Base-by-base conservation (phyloP, 352 stramenopile genomes). In the Pythium brachiatum region DNA sequence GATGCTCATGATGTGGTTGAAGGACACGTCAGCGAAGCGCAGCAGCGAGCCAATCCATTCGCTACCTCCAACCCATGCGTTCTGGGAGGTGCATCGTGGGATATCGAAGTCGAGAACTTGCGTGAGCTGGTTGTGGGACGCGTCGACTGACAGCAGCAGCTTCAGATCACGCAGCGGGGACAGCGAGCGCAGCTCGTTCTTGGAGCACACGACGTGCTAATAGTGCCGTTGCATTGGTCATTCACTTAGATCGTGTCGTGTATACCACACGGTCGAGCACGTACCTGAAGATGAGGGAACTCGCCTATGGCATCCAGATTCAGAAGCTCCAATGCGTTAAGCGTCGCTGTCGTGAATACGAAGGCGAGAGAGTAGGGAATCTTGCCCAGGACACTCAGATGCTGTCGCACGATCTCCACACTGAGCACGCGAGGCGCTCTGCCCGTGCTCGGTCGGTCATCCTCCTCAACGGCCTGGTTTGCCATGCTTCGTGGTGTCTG, bases 21-120 rank as follows among this genome's bases (percentile, higher is more conserved):
- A 68, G 25, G 73, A 71, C 15, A 91, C 61, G 11, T 75, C 72
- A 16, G 79, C 81, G 38, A 73, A 72, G 13, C 79, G 81, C 39
- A 93, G 23, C 50, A 90, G 59, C 23, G 84, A 90, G 0, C 84
- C 81, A 52, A 90, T 82, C 75, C 80, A 88, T 18, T 75, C 60
- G 44, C 55, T 66, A 11, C 83, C 83, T 36, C 73, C 70, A n/a
- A 77, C 71, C 81, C 79, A 92, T 5, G 79, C 81, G 36, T 76
- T 75, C 32, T 61, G 50, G 2, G 53, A 62, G n/a, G 72, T 82
- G 50, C 84, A 93, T 31, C 75, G 71, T 5, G 83, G 79, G 0
- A 79, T 72, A n/a, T 82, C 70, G 54, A 81, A 92, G 53, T 92
- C 81, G 9, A 93, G 68, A 4, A 77, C 69, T 29, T 81, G 48